Evolutionary conservation across 2,329 filamentous ascomycete genomes (phyloP), one percentile per base, ranked within the genome.

Genomic region (Ophiostoma piceae): DNA sequence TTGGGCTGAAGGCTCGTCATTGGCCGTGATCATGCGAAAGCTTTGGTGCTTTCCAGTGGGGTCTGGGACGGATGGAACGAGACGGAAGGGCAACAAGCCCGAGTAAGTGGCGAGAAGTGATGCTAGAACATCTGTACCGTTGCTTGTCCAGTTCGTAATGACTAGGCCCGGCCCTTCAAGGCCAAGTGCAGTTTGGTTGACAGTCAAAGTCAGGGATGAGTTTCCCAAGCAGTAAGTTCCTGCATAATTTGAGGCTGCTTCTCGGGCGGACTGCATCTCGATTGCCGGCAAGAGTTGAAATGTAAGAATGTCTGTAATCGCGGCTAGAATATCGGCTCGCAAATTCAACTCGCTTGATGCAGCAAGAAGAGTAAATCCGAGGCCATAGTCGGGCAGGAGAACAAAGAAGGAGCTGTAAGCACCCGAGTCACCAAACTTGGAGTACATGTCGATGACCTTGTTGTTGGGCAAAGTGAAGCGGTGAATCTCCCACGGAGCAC

Each of bases 401-500:
- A 77, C 79, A 0, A 83, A 73, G 2, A 76, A 73, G 2, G 79
- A 74, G 72, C 80, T 78, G 74, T 84, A 84, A 16, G 74, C 69
- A 19, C 79, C 79, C 2, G 83, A 71, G 69, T 80, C 79, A 2
- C 83, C 83, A 2, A 74, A 76, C 74, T 85, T 85, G 32, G 80
- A 79, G 74, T 83, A 84, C 1, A 84, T 68, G 35, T 84, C 82
- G 16, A 84, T 75, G 0, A 81, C 73, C 3, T 81, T 79, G 35
- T 78, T 77, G 70, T 80, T 79, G 0, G 75, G 72, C 5, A 79
- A 79, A 68, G 79, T 74, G 39, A 75, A 73, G 39, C 80, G 79
- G 32, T 79, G 75, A 66, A 84, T 84, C 73, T 84, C 82, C 82
- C 82, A 84, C 0, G 82, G 81, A 6, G 77, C 77, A 8, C 82